Evolutionary conservation across 2,329 filamentous ascomycete genomes (phyloP).

Genomic region (Microdochium nivale): DNA sequence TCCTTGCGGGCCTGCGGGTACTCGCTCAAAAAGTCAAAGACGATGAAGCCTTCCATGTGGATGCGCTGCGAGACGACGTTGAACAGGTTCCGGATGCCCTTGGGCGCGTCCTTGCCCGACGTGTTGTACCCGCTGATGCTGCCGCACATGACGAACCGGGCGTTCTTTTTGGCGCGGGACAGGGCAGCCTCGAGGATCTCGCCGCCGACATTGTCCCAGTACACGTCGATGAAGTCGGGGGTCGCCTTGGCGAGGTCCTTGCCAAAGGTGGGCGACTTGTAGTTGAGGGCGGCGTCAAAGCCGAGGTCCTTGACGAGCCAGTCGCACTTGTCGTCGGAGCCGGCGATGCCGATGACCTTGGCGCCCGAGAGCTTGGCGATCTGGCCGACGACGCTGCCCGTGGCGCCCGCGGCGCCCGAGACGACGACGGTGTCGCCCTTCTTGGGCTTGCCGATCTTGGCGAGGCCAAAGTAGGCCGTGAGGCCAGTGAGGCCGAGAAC

Average conservation of each 20-base stretch:
- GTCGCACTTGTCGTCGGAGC: conserved; percentile 55
- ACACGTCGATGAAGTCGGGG: conserved; percentile 47
- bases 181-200: conserved; percentile 62
- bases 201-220: conserved; percentile 61
- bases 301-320: conserved; percentile 48
- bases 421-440: conserved; percentile 69
- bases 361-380: conserved; percentile 66
- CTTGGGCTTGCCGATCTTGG: conserved; percentile 58
- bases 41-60: conserved; percentile 63
- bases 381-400: conserved; percentile 67
- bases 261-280: conserved; percentile 44
- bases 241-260: conserved; percentile 44
- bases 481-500: conserved; percentile 59
- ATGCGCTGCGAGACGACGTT: conserved; percentile 33
- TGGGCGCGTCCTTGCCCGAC: conserved; percentile 44
- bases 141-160: conserved; percentile 66
- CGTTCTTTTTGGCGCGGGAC: conserved; percentile 48
- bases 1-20: conserved; percentile 50
- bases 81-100: conserved; percentile 24
- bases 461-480: conserved; percentile 70
- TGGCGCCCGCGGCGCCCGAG: conserved; percentile 69
- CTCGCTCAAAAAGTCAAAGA: conserved; percentile 56
- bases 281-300: conserved; percentile 52
- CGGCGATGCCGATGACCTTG: conserved; percentile 56
- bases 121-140: conserved; percentile 63